Conservation (phyloP, 352 stramenopile species). For the Pseudoperonospora humuli region DNA sequence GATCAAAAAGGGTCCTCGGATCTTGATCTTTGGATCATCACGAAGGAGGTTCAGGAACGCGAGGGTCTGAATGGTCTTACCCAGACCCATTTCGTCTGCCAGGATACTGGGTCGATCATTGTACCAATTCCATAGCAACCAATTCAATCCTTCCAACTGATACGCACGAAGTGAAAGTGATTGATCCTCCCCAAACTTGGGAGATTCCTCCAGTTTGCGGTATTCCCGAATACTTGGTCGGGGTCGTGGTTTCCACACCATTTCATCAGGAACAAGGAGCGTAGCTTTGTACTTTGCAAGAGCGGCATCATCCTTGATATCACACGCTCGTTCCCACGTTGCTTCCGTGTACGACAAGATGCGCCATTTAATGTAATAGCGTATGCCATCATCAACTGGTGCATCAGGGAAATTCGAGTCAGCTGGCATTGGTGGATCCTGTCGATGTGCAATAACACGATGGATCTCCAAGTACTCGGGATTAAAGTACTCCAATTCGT, state of each 20-base stretch:
- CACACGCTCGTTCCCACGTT: slow-evolving; percentile 82
- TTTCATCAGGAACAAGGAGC: slow-evolving; percentile 47
- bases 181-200: slow-evolving; percentile 63
- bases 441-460: slow-evolving; percentile 71
- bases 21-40: slow-evolving; percentile 83
- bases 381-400: slow-evolving; percentile 76
- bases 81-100: slow-evolving; percentile 89
- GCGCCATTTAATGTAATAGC: slow-evolving; percentile 86
- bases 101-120: slow-evolving; percentile 85
- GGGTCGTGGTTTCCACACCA: slow-evolving; percentile 48
- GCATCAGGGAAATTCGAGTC: slow-evolving; percentile 52
- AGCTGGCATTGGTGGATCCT: slow-evolving; percentile 44
- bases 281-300: slow-evolving; percentile 67
- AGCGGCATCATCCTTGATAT: slow-evolving; percentile 79
- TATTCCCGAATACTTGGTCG: slow-evolving; percentile 76
- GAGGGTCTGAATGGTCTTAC: slow-evolving; percentile 90
- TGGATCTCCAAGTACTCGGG: slow-evolving; percentile 87
- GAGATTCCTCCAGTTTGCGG: slow-evolving; percentile 76
- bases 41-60: slow-evolving; percentile 93
- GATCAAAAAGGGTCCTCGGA: slow-evolving; percentile 95
- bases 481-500: slow-evolving; percentile 85
- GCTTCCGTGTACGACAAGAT: slow-evolving; percentile 80
- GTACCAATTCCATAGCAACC: slow-evolving; percentile 87
- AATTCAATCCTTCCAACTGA: slow-evolving; percentile 85
- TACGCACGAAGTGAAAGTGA: slow-evolving; percentile 71